Evolutionary conservation across 148 eudicot species (phyloP), one percentile per base, ranked within the genome.

Genomic region (Cornus suecica): DNA sequence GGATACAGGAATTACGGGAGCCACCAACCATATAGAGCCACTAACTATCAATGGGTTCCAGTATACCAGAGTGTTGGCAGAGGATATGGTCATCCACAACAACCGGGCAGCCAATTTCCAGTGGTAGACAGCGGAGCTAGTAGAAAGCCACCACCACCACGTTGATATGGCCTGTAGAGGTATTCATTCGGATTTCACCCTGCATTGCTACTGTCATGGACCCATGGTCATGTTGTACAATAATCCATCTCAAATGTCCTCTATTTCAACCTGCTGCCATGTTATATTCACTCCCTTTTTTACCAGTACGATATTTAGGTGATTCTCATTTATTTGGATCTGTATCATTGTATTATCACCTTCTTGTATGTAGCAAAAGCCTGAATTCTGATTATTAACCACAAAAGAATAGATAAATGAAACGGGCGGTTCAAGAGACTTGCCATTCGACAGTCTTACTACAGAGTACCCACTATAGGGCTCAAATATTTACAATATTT

Each of bases 111-210:
- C 70, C 89, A 84, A 28, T 93, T 76, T 74, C 75, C 88, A 1
- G 83, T 94, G 29, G 80, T 91, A 74, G 79, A 80, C 61, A 72
- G 90, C 72, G 90, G 94, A 30, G 42, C 83, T 25, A 77, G 42
- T 76, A 74, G 90, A 71, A 72, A 81, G 76, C 94, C 88, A 3
- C 87, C 90, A 3, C 87, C 90, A 0, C 71, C 77, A 14, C 75
- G 78, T 8, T 81, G 81, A 24, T 70, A 81, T 73, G 80, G 89
- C 34, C 84, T 85, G 37, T 91, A 76, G 71, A 69, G 23, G 70
- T n/a, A 56, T 58, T 5, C 30, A 23, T 69, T n/a, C 22, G 25
- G 60, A 20, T 26, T 56, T 24, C 22, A 24, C 2, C 62, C 62
- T 6, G 1, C 62, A 18, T 48, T 48, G 54, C 54, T 18, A 48